Conservation (phyloP, 768 basidiomycete genomes). For the Amanita jacksonii region DNA sequence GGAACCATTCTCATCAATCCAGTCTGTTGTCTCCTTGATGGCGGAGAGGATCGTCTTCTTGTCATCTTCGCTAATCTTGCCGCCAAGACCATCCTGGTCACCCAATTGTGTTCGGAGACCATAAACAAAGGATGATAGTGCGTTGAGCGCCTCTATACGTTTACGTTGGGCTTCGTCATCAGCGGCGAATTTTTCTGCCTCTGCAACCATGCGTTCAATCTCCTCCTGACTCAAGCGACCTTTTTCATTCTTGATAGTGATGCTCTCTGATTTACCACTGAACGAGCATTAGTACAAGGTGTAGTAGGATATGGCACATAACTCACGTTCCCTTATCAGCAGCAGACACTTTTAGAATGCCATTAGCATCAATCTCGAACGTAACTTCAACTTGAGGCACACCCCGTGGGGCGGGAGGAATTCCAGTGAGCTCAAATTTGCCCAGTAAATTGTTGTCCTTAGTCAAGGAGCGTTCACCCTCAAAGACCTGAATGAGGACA, state of each 20-base stretch:
- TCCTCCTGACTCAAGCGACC: conserved; percentile 84
- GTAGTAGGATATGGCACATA: background rate
- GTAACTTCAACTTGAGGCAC: conserved; percentile 96
- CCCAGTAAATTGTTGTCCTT: conserved; percentile 99
- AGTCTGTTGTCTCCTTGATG: conserved; percentile 84
- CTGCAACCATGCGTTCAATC: conserved; percentile 92
- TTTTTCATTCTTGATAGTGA: conserved; percentile 95
- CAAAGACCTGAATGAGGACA: conserved; percentile 93
- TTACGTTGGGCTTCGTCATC: conserved; percentile 76
- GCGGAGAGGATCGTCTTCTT: conserved; percentile 74
- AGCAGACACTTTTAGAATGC: conserved; percentile 91
- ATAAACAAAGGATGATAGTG: conserved; percentile 73
- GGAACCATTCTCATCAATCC: conserved; percentile 81
- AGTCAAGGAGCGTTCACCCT: conserved; percentile 94
- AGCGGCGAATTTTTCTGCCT: conserved; percentile 83
- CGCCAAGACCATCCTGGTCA: conserved; percentile 86
- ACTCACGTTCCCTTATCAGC: conserved; percentile 90
- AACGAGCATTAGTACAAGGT: conserved; percentile 1
- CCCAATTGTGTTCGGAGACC: conserved; percentile 80
- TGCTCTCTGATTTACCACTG: conserved; percentile 78
- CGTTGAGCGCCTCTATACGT: conserved; percentile 80
- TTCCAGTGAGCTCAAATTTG: conserved; percentile 88
- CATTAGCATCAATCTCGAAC: conserved; percentile 92
- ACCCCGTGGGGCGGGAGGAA: conserved; percentile 93
- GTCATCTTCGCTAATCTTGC: conserved; percentile 74